A percentile compares a stretch with the other conserved stretches of the same genome.
Conservation (phyloP, 108 stramenopile genomes). For the Cylindrotheca closterium region DNA sequence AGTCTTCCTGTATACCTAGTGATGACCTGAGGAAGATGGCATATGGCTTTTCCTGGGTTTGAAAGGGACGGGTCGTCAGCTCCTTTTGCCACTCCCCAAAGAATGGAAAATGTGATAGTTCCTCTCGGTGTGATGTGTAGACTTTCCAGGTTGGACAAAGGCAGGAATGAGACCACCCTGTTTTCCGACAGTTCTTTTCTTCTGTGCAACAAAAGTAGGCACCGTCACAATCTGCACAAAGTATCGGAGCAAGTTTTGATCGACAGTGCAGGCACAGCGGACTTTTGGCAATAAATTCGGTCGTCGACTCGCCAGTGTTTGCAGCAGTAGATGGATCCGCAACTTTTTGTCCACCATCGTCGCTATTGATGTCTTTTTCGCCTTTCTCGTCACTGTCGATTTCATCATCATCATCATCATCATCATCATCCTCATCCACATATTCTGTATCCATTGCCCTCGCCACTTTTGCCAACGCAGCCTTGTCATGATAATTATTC, state of each 20-base stretch:
- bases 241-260: constrained; percentile 35
- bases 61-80: constrained; percentile 49
- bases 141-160: constrained; percentile 74
- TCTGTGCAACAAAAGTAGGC: constrained; percentile 68
- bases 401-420: constrained; percentile 15
- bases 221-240: constrained; percentile 62
- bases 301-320: constrained; percentile 1
- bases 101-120: constrained; percentile 57
- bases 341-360: too few relatives aligned
- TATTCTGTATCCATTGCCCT: constrained; percentile 51
- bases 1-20: constrained; percentile 28
- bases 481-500: constrained; percentile 75
- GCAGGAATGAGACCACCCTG: constrained; percentile 80
- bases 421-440: constrained; percentile 19
- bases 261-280: constrained; percentile 83
- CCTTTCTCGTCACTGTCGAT: background rate
- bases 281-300: constrained; percentile 41
- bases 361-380: constrained; percentile 1
- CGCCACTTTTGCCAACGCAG: constrained; percentile 41
- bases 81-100: constrained; percentile 47
- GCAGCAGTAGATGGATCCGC: background rate
- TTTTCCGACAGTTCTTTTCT: constrained; percentile 29
- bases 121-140: constrained; percentile 50
- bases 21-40: constrained; percentile 40
- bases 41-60: constrained; percentile 59